phyloP scores from a whole-genome alignment of 2,329 filamentous ascomycete species.

The Podosphaera xanthii region DNA sequence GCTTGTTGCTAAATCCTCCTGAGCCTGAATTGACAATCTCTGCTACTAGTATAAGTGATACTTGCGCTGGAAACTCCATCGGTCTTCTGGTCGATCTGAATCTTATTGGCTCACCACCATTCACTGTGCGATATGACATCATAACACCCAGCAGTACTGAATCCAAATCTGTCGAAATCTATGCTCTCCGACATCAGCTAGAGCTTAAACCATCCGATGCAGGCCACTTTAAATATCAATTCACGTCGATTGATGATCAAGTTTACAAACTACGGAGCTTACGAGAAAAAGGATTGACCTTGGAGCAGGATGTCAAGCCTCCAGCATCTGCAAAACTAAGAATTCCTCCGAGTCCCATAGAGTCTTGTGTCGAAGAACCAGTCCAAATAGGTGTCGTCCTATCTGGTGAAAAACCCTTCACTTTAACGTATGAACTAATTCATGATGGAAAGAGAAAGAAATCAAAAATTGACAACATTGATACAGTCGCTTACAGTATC shows the following conservation, averaged over 20 bases:
- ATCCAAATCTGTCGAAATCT: conserved; percentile 25
- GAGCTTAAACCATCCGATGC: conserved; percentile 63
- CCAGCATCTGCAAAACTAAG: conserved; percentile 60
- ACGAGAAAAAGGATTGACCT: conserved; percentile 32
- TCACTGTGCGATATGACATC: conserved; percentile 58
- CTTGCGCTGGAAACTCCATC: conserved; percentile 83
- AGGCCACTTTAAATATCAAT: conserved; percentile 70
- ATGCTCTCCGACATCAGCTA: conserved; percentile 60
- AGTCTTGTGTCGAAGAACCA: conserved; percentile 63
- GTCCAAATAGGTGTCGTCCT: conserved; percentile 54
- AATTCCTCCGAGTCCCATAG: conserved; percentile 28
- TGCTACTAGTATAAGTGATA: conserved; percentile 70
- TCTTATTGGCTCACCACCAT: conserved; percentile 78
- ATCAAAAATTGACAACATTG: conserved; percentile 39
- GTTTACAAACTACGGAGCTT: conserved; percentile 52
- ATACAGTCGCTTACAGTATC: conserved; percentile 41
- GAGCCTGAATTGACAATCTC: conserved; percentile 57
- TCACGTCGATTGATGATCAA: conserved; percentile 57
- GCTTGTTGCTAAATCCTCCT: conserved; percentile 72
- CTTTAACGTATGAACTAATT: conserved; percentile 75
- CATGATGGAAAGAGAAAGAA: conserved; percentile 70
- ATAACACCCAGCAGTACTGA: conserved; percentile 32
- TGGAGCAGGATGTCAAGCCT: conserved; percentile 85
- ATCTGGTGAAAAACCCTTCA: conserved; percentile 68
- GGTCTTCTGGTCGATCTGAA: conserved; percentile 76